These are phyloP conservation scores for Cicer arietinum DNA, from an alignment of 306 rosid species.

Conservation along the genomic window DNA sequence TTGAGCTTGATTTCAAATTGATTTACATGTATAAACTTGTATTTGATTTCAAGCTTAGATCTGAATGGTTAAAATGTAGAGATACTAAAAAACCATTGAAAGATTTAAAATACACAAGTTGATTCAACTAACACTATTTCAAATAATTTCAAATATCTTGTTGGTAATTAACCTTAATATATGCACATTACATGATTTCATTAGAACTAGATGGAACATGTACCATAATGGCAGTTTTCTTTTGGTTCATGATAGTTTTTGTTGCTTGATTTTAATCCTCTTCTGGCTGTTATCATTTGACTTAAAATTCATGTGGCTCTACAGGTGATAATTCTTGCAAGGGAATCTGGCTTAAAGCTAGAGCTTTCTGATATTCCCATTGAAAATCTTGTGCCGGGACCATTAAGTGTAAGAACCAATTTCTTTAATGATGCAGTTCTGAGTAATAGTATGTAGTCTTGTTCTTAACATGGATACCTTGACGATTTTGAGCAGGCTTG, in stretches of 20 bases:
- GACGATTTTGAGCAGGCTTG: conserved; percentile 59
- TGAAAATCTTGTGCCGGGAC: conserved; percentile 94
- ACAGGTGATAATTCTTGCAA: conserved; percentile 97
- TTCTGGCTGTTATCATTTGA: conserved; percentile 7
- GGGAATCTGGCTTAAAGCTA: conserved; percentile 91
- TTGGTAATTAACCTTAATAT: background rate
- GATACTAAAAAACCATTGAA: conserved; percentile 9
- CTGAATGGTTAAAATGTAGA: background rate
- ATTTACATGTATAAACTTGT: background rate
- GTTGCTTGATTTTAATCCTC: conserved; percentile 19
- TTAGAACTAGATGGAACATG: background rate
- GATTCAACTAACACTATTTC: conserved; percentile 9
- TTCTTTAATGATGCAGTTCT: conserved; percentile 21
- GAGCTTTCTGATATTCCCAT: conserved; percentile 89
- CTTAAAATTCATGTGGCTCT: conserved; percentile 31
- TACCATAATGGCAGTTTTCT: background rate
- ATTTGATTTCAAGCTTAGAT: conserved; percentile 1
- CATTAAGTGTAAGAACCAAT: conserved; percentile 65
- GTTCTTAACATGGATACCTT: conserved; percentile 33
- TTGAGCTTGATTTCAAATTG: background rate
- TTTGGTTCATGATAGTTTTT: conserved; percentile 33
- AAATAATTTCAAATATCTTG: conserved; percentile 12
- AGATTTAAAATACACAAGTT: conserved; percentile 10
- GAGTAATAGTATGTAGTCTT: conserved; percentile 21
- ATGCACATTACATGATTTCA: background rate